Evolutionary conservation across 2,329 filamentous ascomycete genomes (phyloP), one percentile per base, ranked within the genome.

Genomic region (Ophiostoma triangulosporum): DNA sequence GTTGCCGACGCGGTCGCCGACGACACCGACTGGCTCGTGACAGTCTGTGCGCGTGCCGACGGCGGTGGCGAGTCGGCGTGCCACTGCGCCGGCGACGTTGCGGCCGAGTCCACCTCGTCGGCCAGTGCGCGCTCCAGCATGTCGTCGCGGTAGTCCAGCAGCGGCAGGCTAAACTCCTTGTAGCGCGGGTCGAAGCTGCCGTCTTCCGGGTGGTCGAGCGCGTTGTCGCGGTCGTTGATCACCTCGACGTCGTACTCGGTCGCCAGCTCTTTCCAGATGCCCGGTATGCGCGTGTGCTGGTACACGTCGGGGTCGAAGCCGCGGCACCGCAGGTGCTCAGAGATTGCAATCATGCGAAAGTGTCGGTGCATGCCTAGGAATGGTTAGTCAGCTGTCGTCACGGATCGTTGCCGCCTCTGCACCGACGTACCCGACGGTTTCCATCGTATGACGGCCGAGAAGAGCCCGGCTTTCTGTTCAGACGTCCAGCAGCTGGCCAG

Each of bases 381-480:
- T n/a, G n/a, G 15, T 14, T 24, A 6, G 38, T 43, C 15, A 43
- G 38, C 20, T 43, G 3, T 12, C 20, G 3, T 24, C 20, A 15
- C 20, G 7, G 3, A 12, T 40, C 36, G 20, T n/a, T n/a, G n/a
- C n/a, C n/a, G 17, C 3, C 2, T 40, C 7, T 12, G 15, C 12
- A 12, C 24, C 3, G 15, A 53, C 52, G 50, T 40, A 88, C 89
- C 91, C 38, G 91, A 91, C n/a, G 93, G 93, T 66, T 98, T 98
- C 85, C 87, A 95, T 64, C 83, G 79, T 59, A 97, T 90, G 60
- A 97, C 84, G 51, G 83, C 88, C 65, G 96, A 96, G 70, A 95
- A 88, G 1, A 98, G 75, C 38, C 88, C 90, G 1, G 88, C 89
- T 60, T 95, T 85, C 68, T 98, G 93, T 64, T 96, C 91, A 63